Conservation (phyloP, 202 grass and related monocot genomes). For the Eragrostis tef region DNA sequence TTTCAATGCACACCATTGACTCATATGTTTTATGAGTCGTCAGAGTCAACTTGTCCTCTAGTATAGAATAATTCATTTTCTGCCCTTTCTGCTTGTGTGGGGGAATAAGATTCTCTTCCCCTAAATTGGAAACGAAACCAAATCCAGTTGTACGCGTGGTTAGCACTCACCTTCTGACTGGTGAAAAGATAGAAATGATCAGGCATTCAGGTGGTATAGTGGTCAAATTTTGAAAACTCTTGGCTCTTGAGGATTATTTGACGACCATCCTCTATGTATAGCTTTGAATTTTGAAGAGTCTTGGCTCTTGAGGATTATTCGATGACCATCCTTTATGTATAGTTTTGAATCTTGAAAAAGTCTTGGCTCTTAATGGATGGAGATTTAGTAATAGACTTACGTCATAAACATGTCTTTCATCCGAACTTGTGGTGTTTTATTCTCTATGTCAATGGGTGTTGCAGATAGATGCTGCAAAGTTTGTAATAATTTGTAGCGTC, state of each 20-base stretch:
- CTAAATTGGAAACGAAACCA: neutral
- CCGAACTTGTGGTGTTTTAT: too few species aligned
- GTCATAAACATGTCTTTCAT: too few species aligned
- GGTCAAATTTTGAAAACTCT: neutral
- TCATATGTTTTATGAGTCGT: constrained; percentile 10
- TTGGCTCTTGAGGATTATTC: neutral
- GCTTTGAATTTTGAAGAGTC: too few species aligned
- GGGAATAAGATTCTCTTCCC: constrained; percentile 22
- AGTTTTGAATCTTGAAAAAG: neutral
- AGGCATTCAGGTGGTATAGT: neutral
- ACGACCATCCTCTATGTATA: neutral
- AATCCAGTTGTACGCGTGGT: neutral
- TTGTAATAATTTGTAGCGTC: too few species aligned
- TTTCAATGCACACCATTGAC: neutral
- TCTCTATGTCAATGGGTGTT: too few species aligned
- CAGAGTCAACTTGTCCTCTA: constrained; percentile 13
- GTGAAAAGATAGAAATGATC: neutral
- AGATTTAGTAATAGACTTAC: too few species aligned
- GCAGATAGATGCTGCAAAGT: too few species aligned
- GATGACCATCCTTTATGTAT: neutral
- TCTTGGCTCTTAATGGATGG: too few species aligned
- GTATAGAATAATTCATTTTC: constrained; percentile 20
- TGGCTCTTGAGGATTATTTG: neutral
- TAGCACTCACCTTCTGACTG: neutral
- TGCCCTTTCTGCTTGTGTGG: neutral